Percentiles rank a stretch among this genome's conserved stretches.
Evolutionary conservation across 1,139 yeast species (phyloP).

Genomic region (Pichia kudriavzevii): DNA sequence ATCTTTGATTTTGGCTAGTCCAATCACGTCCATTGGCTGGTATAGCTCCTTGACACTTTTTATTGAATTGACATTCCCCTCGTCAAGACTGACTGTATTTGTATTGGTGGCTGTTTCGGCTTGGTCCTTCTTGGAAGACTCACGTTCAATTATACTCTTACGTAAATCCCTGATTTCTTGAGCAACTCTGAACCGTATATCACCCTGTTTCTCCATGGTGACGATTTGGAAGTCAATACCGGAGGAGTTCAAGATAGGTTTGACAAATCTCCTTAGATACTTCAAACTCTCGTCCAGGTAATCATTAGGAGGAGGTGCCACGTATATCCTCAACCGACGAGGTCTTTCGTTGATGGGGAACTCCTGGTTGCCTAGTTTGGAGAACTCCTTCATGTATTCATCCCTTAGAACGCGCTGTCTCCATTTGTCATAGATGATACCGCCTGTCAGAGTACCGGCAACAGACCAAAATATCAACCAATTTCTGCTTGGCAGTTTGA

Average conservation of each 20-base stretch:
- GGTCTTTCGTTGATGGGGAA: conserved; percentile 45
- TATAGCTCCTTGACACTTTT: conserved; percentile 35
- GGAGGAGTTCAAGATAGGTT: conserved; percentile 80
- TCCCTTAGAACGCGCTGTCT: conserved; percentile 61
- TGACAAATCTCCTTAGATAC: conserved; percentile 71
- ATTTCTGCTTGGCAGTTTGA: conserved; percentile 80
- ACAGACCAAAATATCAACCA: conserved; percentile 89
- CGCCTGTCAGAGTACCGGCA: conserved; percentile 58
- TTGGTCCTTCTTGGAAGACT: no score
- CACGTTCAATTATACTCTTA: no score
- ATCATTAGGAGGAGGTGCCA: conserved; percentile 96
- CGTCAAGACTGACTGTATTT: conserved; percentile 5
- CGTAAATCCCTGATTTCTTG: conserved; percentile 71
- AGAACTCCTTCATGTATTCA: conserved; percentile 48
- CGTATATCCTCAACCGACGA: conserved; percentile 70
- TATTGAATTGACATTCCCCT: background rate
- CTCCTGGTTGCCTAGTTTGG: conserved; percentile 27
- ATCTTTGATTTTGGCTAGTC: conserved; percentile 40
- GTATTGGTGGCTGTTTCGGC: no score
- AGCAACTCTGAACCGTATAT: conserved; percentile 74
- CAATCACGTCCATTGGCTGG: conserved; percentile 46
- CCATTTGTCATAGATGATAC: conserved; percentile 68
- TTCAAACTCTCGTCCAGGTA: conserved; percentile 69
- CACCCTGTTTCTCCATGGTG: conserved; percentile 80
- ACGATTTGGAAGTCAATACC: conserved; percentile 79